phyloP scores from a whole-genome alignment of 768 basidiomycete genomes.

The Tylopilus felleus region DNA sequence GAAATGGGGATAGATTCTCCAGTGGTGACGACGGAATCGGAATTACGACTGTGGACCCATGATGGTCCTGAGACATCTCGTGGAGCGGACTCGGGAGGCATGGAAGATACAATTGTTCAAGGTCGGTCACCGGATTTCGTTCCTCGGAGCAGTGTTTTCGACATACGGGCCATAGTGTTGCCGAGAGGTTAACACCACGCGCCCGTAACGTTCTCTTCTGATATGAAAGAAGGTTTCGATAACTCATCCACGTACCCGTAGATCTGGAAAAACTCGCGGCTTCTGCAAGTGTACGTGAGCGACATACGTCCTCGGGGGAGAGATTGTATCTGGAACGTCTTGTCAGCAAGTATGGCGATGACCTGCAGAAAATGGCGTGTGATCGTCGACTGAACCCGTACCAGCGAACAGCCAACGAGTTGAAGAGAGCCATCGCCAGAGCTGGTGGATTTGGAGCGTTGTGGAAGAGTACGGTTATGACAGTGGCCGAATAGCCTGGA shows the following conservation, averaged over 20 bases:
- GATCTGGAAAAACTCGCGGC: slow-evolving; percentile 66
- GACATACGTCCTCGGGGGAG: slow-evolving; percentile 71
- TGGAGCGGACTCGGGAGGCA: neutral
- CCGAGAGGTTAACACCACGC: slow-evolving; percentile 1
- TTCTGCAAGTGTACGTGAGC: slow-evolving; percentile 43
- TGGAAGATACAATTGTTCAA: slow-evolving; percentile 14
- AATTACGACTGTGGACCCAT: slow-evolving; percentile 19
- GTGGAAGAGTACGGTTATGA: neutral
- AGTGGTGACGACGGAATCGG: slow-evolving; percentile 8
- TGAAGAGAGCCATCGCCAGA: slow-evolving; percentile 59
- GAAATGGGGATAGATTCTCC: slow-evolving; percentile 43
- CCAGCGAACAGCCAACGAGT: slow-evolving; percentile 81
- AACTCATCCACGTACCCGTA: slow-evolving; percentile 29
- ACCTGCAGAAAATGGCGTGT: slow-evolving; percentile 72
- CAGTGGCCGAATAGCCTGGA: slow-evolving; percentile 4
- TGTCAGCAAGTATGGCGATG: slow-evolving; percentile 64
- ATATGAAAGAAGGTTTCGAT: neutral
- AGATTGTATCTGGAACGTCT: slow-evolving; percentile 61
- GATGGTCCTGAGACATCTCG: neutral
- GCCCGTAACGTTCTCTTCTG: slow-evolving; percentile 1
- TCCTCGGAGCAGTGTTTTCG: neutral
- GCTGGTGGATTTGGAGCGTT: slow-evolving; percentile 45
- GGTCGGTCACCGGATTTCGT: slow-evolving; percentile 32
- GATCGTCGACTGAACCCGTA: slow-evolving; percentile 78
- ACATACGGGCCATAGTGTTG: neutral